Evolutionary conservation across 768 basidiomycete species (phyloP), one percentile per base, ranked within the genome.

Genomic region (Mycena sanguinolenta): DNA sequence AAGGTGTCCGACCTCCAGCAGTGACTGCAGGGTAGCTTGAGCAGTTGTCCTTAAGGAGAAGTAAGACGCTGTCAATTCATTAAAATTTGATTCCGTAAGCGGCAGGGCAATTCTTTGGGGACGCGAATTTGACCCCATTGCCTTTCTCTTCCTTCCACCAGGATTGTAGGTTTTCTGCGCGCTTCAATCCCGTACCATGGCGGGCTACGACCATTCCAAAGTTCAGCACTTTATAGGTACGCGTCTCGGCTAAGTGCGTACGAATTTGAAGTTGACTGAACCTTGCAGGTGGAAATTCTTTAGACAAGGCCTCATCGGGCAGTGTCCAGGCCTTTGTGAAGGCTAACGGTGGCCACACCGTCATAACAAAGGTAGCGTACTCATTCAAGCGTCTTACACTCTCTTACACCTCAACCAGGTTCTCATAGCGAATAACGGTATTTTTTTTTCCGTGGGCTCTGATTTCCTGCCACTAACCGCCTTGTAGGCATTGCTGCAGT

Each of bases 371-470:
- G 86, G 98, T 97, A 75, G 71, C 87, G 77, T 3, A 25, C 2
- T 25, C 5, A 13, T 73, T 57, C 52, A 44, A 36, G 49, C 54
- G 9, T n/a, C 23, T 61, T 17, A 63, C 68, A 39, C 34, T 55
- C 62, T 65, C 75, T 65, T 12, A 54, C 74, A 98, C 95, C 92
- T 98, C 92, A 98, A 30, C 74, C 12, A 99, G 97, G 93, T 99
- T 76, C 93, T 99, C 75, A 99, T 99, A 81, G 97, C 97, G 72
- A 99, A 99, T 83, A 99, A 99, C 81, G 97, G 97, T 94, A 75
- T 55, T 81, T 1, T 9, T 77, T 59, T 12, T 42, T 57, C n/a
- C 28, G 23, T n/a, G 7, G 46, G 25, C 49, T 42, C 14, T 38
- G 46, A 17, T 32, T 27, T 58, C 16, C 69, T 27, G 36, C 67